Conservation (phyloP, 2,329 filamentous ascomycete species). For the Lachnellula cervina region DNA sequence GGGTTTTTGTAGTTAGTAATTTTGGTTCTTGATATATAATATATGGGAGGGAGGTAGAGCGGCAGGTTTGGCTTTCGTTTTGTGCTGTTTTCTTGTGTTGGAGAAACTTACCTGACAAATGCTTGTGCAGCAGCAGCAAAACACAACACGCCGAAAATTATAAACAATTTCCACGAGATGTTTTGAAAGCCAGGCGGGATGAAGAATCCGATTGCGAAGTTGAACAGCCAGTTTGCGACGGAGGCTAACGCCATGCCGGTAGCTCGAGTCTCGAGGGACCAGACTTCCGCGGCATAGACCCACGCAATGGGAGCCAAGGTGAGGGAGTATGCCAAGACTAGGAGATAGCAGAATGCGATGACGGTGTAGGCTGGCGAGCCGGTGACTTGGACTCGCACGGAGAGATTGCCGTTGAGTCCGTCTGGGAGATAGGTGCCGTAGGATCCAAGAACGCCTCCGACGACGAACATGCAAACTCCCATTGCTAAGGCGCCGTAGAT, state of each 20-base stretch:
- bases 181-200: slow-evolving; percentile 53
- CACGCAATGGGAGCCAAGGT: slow-evolving; percentile 60
- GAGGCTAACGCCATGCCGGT: slow-evolving; percentile 54
- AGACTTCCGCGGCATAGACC: slow-evolving; percentile 63
- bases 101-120: slow-evolving; percentile 32
- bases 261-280: slow-evolving; percentile 55
- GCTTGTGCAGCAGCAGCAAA: slow-evolving; percentile 41
- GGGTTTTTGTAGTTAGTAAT: slow-evolving; percentile 14
- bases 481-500: slow-evolving; percentile 38
- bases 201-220: slow-evolving; percentile 55
- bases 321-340: slow-evolving; percentile 60
- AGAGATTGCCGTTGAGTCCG: slow-evolving; percentile 42
- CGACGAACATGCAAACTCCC: slow-evolving; percentile 42
- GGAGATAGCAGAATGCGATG: slow-evolving; percentile 61
- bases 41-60: not conserved
- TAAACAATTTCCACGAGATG: slow-evolving; percentile 50
- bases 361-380: slow-evolving; percentile 54
- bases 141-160: slow-evolving; percentile 44
- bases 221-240: slow-evolving; percentile 52
- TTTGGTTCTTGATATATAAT: too few relatives aligned
- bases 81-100: not conserved
- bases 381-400: slow-evolving; percentile 48
- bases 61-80: not conserved
- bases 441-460: slow-evolving; percentile 40
- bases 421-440: slow-evolving; percentile 39